Evolutionary conservation across 108 stramenopile species (phyloP).

Genomic region (Bacterosira constricta): DNA sequence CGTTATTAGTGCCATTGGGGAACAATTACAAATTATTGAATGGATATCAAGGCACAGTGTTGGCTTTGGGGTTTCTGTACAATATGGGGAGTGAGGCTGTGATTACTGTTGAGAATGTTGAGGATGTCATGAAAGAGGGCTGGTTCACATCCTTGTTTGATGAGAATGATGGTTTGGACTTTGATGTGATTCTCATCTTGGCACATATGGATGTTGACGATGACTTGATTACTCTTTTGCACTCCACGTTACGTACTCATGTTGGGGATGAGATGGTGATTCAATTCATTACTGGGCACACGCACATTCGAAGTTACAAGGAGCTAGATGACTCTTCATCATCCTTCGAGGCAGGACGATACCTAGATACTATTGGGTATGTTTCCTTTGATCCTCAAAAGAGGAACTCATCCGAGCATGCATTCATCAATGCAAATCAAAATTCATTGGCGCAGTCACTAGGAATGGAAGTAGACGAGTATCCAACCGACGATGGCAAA

Average conservation of each 20-base stretch:
- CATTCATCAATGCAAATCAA: conserved; percentile 59
- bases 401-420: conserved; percentile 51
- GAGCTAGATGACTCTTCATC: conserved; percentile 44
- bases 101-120: conserved; percentile 54
- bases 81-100: conserved; percentile 45
- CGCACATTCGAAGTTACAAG: conserved; percentile 54
- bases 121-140: conserved; percentile 46
- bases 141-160: conserved; percentile 66
- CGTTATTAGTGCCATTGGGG: conserved; percentile 46
- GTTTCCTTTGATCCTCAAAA: conserved; percentile 56
- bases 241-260: conserved; percentile 45
- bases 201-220: conserved; percentile 80
- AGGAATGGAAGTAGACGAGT: conserved; percentile 26
- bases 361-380: conserved; percentile 77
- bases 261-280: conserved; percentile 64
- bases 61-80: conserved; percentile 85
- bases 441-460: conserved; percentile 37
- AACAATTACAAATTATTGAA: conserved; percentile 55
- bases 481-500: conserved; percentile 60
- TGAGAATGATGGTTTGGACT: conserved; percentile 18
- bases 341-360: conserved; percentile 73
- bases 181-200: conserved; percentile 76
- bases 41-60: conserved; percentile 55
- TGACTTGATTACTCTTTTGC: conserved; percentile 55
- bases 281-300: conserved; percentile 83